Evolutionary conservation across 192 early-diverging fungal genomes (phyloP).

Genomic region (Spinellus fusiger): DNA sequence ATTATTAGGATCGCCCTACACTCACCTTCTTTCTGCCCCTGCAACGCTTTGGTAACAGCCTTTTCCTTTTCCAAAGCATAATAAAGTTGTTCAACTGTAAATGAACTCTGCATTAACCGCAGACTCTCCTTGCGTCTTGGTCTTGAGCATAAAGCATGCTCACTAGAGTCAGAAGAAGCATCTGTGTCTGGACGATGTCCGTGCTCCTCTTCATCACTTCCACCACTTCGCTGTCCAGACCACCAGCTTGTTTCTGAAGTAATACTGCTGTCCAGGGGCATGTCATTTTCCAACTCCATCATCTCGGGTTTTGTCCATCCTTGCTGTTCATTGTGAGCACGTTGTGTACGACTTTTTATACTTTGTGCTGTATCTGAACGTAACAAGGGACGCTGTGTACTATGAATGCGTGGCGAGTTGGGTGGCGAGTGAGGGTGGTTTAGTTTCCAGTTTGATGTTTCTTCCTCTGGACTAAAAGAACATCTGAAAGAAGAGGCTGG

Average conservation of each 20-base stretch:
- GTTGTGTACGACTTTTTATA: neutral
- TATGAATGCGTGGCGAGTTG: neutral
- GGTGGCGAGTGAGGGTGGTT: neutral
- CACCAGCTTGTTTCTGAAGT: neutral
- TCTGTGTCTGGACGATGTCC: neutral
- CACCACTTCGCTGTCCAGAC: neutral
- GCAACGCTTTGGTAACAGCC: constrained; percentile 16
- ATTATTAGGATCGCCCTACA: neutral
- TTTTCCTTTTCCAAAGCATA: constrained; percentile 18
- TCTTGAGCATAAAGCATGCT: neutral
- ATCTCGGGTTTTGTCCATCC: too few species aligned
- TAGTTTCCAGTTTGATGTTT: neutral
- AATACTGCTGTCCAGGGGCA: neutral
- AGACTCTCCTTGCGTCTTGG: neutral
- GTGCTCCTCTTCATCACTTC: too few species aligned
- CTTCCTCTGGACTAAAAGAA: neutral
- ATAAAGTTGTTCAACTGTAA: constrained; percentile 12
- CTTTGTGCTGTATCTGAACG: neutral
- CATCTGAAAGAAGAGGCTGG: neutral
- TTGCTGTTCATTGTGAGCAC: neutral
- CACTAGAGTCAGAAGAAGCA: neutral
- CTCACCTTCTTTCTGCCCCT: constrained; percentile 31
- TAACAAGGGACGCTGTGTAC: neutral
- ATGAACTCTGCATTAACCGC: too few species aligned
- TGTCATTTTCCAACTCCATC: neutral